Evolutionary conservation across 2,329 filamentous ascomycete species (phyloP).

Genomic region (Talaromyces amestolkiae): DNA sequence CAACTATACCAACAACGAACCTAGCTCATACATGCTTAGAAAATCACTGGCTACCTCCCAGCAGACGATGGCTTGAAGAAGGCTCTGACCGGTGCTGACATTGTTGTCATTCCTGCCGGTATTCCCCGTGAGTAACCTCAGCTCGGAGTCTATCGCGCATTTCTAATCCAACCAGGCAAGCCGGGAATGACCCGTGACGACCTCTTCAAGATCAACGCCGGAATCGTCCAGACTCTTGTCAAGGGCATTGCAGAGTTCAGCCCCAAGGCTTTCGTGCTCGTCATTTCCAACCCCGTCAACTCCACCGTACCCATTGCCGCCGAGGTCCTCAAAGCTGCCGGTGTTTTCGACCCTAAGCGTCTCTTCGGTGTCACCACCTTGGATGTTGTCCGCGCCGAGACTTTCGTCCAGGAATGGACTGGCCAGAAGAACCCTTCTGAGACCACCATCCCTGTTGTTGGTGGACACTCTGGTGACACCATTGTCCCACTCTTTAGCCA

Average conservation of each 20-base stretch:
- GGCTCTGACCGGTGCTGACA: constrained; percentile 88
- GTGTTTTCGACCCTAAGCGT: constrained; percentile 90
- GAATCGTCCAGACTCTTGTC: constrained; percentile 91
- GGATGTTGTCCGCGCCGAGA: constrained; percentile 96
- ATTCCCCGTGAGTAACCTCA: constrained; percentile 77
- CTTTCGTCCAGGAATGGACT: constrained; percentile 82
- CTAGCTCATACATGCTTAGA: constrained; percentile 53
- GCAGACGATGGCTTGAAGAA: constrained; percentile 79
- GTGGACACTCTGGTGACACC: constrained; percentile 96
- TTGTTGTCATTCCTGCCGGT: constrained; percentile 95
- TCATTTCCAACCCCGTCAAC: constrained; percentile 99
- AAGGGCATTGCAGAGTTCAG: constrained; percentile 82
- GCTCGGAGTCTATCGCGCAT: constrained; percentile 12
- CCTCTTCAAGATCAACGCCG: constrained; percentile 99
- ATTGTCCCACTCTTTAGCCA: constrained; percentile 98
- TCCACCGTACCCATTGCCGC: constrained; percentile 96
- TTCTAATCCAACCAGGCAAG: constrained; percentile 65
- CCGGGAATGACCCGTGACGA: constrained; percentile 99
- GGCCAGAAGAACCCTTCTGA: constrained; percentile 80
- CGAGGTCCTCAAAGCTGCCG: constrained; percentile 90
- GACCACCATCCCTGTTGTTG: constrained; percentile 85
- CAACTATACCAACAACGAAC: constrained; percentile 13
- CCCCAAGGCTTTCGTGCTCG: constrained; percentile 89
- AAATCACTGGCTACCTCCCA: constrained; percentile 84
- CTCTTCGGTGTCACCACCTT: constrained; percentile 98